Conservation (phyloP, 106 monocot genomes). For the Phalaenopsis aphrodite region DNA sequence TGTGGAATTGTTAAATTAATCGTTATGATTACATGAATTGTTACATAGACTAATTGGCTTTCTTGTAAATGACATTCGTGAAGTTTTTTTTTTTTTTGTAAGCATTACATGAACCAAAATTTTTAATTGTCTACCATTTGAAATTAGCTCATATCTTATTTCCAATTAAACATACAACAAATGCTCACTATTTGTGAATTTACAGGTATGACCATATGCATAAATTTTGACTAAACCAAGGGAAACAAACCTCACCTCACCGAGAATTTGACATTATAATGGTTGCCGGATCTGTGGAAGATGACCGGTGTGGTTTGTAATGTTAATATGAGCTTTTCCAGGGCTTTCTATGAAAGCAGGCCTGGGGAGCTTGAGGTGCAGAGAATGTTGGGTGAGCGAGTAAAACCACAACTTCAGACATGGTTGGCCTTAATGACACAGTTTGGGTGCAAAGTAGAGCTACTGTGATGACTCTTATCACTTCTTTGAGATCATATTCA, state of each 20-base stretch:
- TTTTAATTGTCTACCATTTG: neutral
- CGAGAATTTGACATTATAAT: conserved; percentile 1
- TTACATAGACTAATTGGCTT: neutral
- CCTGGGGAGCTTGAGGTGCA: conserved; percentile 23
- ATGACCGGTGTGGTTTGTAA: conserved; percentile 16
- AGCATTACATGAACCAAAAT: neutral
- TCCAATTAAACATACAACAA: too few species aligned
- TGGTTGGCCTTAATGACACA: conserved; percentile 47
- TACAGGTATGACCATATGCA: too few species aligned
- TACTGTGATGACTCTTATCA: conserved; percentile 40
- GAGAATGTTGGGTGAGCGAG: conserved; percentile 31
- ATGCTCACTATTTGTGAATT: too few species aligned
- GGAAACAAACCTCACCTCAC: neutral
- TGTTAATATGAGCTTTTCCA: conserved; percentile 17
- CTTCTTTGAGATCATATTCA: conserved; percentile 29
- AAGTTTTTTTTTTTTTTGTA: neutral
- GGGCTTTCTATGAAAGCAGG: conserved; percentile 47
- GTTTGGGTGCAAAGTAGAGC: conserved; percentile 63
- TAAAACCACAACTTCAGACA: conserved; percentile 53
- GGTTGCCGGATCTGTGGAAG: conserved; percentile 21
- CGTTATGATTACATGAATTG: neutral
- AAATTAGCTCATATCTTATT: neutral
- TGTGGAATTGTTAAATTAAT: too few species aligned
- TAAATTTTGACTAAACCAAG: neutral
- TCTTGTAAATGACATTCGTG: neutral